Conservation (phyloP, 768 basidiomycete genomes). For the Fomitopsis pulvina region DNA sequence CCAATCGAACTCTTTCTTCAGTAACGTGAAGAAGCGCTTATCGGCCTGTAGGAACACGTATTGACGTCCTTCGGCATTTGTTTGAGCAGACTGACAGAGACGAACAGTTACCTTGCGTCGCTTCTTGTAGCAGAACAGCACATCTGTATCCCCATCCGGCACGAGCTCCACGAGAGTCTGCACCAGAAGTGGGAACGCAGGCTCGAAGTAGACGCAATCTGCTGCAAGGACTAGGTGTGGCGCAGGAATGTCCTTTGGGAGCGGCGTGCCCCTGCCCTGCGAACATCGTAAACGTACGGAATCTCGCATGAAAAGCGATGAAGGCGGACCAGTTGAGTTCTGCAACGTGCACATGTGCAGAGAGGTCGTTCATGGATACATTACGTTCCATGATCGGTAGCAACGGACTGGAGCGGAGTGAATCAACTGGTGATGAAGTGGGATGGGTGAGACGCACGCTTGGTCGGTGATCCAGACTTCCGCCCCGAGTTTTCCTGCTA, state of each 20-base stretch:
- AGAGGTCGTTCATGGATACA: conserved; percentile 56
- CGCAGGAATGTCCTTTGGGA: conserved; percentile 36
- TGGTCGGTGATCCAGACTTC: conserved; percentile 87
- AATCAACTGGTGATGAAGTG: conserved; percentile 10
- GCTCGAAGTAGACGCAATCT: conserved; percentile 95
- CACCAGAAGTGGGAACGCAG: conserved; percentile 83
- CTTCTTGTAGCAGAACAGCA: conserved; percentile 92
- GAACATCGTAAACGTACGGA: background rate
- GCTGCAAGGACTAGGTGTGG: conserved; percentile 80
- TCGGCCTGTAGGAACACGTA: too few species aligned
- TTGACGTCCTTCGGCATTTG: background rate
- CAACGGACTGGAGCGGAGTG: conserved; percentile 49
- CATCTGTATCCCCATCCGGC: conserved; percentile 44
- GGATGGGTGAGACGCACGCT: conserved; percentile 47
- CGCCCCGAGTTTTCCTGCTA: conserved; percentile 61
- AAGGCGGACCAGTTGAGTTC: conserved; percentile 77
- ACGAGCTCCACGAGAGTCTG: conserved; percentile 65
- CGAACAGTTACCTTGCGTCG: conserved; percentile 61
- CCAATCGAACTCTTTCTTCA: conserved; percentile 78
- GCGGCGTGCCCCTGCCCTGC: conserved; percentile 52
- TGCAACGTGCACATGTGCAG: conserved; percentile 43
- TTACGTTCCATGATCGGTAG: conserved; percentile 77
- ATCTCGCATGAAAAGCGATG: background rate
- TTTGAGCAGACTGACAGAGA: background rate
- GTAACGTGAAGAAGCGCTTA: conserved; percentile 74